A percentile compares a stretch with the other conserved stretches of the same genome.
Evolutionary conservation across 176 grass and related monocot genomes (phyloP).

Genomic region (Triticum monococcum): DNA sequence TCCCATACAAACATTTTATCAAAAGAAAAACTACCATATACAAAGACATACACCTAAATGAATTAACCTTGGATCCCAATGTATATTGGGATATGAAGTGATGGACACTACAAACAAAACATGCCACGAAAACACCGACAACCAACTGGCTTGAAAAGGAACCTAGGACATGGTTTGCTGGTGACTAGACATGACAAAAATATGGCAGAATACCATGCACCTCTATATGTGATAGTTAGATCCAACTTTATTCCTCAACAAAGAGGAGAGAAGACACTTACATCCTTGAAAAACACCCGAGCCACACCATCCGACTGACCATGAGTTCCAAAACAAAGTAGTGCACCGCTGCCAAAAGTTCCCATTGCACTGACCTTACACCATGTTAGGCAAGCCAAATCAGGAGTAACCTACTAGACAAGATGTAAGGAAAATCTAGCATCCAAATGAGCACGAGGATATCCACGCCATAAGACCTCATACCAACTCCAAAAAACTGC

Average conservation of each 20-base stretch:
- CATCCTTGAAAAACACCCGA: not conserved
- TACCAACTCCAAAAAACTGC: not conserved
- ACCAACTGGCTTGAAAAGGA: not conserved
- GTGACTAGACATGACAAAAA: not conserved
- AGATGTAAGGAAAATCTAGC: not conserved
- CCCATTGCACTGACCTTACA: not conserved
- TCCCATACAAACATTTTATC: too few species aligned
- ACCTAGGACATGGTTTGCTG: not conserved
- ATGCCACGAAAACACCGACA: not conserved
- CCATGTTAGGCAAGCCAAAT: not conserved
- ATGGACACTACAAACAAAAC: not conserved
- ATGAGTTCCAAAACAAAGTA: not conserved
- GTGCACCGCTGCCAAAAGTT: not conserved
- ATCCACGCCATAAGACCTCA: not conserved
- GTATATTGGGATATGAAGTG: not conserved
- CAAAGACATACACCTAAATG: not conserved
- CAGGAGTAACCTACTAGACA: not conserved
- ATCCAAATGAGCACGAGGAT: not conserved
- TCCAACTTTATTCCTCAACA: not conserved
- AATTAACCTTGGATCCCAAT: not conserved
- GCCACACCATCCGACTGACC: not conserved
- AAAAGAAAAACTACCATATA: not conserved
- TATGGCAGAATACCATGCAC: not conserved
- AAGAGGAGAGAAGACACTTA: not conserved
- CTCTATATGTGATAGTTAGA: not conserved